phyloP scores from a whole-genome alignment of 2,329 filamentous ascomycete genomes.

The Raffaelea arxii region DNA sequence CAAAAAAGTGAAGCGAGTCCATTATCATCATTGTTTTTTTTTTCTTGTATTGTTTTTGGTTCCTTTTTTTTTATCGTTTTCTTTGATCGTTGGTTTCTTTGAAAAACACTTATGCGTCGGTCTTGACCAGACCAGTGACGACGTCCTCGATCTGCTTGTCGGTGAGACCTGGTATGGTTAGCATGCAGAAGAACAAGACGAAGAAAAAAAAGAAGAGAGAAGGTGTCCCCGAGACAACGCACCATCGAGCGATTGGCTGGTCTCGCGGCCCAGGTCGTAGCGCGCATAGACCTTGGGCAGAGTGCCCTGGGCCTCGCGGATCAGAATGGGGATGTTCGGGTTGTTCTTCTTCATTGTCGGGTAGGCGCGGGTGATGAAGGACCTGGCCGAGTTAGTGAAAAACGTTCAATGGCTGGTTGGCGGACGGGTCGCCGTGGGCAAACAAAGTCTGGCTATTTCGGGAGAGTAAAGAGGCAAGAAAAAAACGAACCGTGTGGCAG shows the following conservation, averaged over 20 bases:
- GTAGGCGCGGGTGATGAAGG: constrained; percentile 84
- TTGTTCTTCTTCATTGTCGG: constrained; percentile 99
- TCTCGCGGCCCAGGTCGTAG: constrained; percentile 61
- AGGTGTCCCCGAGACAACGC: neutral
- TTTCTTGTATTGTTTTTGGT: neutral
- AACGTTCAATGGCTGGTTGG: no score
- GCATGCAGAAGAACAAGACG: neutral
- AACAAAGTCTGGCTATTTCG: neutral
- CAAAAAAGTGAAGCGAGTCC: no score
- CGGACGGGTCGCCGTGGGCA: no score
- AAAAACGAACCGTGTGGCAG: constrained; percentile 62
- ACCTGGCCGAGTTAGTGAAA: constrained; percentile 38
- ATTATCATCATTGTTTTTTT: neutral
- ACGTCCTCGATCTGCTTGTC: constrained; percentile 54
- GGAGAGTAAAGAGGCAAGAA: constrained; percentile 16
- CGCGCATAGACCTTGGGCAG: constrained; percentile 81
- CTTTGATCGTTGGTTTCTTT: no score
- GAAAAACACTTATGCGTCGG: constrained; percentile 17
- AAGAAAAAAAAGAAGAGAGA: neutral
- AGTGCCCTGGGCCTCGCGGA: constrained; percentile 82
- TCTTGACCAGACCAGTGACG: constrained; percentile 44
- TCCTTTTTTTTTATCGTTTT: neutral
- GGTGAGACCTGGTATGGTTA: constrained; percentile 30
- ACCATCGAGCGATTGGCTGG: constrained; percentile 46
- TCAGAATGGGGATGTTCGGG: constrained; percentile 83